Conservation (phyloP, 2,329 filamentous ascomycete species). For the Raffaelea arxii region DNA sequence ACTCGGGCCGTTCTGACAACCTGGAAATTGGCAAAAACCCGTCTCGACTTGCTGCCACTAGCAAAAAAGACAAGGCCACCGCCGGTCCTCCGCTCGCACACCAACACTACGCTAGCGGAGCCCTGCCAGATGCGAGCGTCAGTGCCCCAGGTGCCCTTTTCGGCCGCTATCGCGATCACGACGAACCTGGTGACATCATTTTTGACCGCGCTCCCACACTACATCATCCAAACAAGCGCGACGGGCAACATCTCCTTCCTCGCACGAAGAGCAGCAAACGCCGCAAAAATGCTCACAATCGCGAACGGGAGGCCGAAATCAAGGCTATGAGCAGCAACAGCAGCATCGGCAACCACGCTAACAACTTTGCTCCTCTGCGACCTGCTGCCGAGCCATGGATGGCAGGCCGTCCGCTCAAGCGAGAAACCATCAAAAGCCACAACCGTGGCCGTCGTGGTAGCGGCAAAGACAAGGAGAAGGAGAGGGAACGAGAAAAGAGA, state of each 20-base stretch:
- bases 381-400: slow-evolving; percentile 50
- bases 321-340: slow-evolving; percentile 60
- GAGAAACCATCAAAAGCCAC: slow-evolving; percentile 52
- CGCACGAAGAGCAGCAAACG: slow-evolving; percentile 73
- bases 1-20: slow-evolving; percentile 46
- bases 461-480: slow-evolving; percentile 28
- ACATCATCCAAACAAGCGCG: slow-evolving; percentile 49
- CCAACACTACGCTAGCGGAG: background rate
- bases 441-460: slow-evolving; percentile 21
- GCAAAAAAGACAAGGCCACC: slow-evolving; percentile 15
- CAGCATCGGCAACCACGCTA: background rate
- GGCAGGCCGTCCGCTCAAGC: slow-evolving; percentile 48
- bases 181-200: slow-evolving; percentile 14
- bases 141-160: slow-evolving; percentile 6
- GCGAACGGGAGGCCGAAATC: slow-evolving; percentile 77
- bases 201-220: slow-evolving; percentile 40
- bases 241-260: slow-evolving; percentile 45
- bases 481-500: slow-evolving; percentile 33
- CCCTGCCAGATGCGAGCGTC: slow-evolving; percentile 3
- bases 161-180: background rate
- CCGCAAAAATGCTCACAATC: slow-evolving; percentile 58
- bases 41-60: slow-evolving; percentile 13
- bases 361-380: slow-evolving; percentile 44
- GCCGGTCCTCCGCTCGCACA: slow-evolving; percentile 17
- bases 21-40: slow-evolving; percentile 33